A percentile compares a stretch with the other conserved stretches of the same genome.
Conservation (phyloP, 352 stramenopile species). For the Stramenopiles sp. region DNA sequence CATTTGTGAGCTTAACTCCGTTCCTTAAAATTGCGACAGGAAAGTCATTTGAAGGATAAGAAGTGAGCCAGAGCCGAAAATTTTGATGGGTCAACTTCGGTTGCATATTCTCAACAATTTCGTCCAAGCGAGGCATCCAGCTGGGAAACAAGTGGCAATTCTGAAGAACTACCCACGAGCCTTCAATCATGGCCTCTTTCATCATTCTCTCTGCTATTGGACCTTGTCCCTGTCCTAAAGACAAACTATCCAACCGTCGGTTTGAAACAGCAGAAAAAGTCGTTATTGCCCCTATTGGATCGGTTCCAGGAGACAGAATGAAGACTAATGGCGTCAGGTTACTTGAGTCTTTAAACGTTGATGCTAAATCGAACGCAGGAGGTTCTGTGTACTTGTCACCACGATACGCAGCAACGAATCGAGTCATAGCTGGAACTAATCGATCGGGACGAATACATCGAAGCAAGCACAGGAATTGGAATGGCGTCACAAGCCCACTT, state of each 20-base stretch:
- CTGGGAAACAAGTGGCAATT: slow-evolving; percentile 50
- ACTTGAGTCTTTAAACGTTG: slow-evolving; percentile 69
- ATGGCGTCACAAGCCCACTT: background rate
- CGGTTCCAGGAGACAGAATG: slow-evolving; percentile 49
- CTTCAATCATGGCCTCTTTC: slow-evolving; percentile 29
- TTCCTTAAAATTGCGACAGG: slow-evolving; percentile 45
- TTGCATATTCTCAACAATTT: slow-evolving; percentile 27
- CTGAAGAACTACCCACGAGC: slow-evolving; percentile 43
- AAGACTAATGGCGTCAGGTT: slow-evolving; percentile 71
- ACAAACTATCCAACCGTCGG: slow-evolving; percentile 50
- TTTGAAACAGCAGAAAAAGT: slow-evolving; percentile 33
- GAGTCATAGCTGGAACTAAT: slow-evolving; percentile 68
- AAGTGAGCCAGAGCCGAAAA: slow-evolving; percentile 45
- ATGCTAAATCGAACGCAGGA: slow-evolving; percentile 46
- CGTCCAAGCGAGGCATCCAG: slow-evolving; percentile 43
- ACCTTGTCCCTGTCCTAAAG: slow-evolving; percentile 37
- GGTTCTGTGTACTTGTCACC: slow-evolving; percentile 15
- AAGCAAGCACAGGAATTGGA: slow-evolving; percentile 55
- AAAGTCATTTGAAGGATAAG: slow-evolving; percentile 42
- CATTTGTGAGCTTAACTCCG: slow-evolving; percentile 48
- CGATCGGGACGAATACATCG: slow-evolving; percentile 78
- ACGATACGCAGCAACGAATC: slow-evolving; percentile 51
- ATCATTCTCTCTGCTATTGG: slow-evolving; percentile 39
- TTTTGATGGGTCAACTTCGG: slow-evolving; percentile 33
- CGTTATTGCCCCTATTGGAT: slow-evolving; percentile 34